Conservation (phyloP, 2,329 filamentous ascomycete genomes). For the Blastomyces silverae region DNA sequence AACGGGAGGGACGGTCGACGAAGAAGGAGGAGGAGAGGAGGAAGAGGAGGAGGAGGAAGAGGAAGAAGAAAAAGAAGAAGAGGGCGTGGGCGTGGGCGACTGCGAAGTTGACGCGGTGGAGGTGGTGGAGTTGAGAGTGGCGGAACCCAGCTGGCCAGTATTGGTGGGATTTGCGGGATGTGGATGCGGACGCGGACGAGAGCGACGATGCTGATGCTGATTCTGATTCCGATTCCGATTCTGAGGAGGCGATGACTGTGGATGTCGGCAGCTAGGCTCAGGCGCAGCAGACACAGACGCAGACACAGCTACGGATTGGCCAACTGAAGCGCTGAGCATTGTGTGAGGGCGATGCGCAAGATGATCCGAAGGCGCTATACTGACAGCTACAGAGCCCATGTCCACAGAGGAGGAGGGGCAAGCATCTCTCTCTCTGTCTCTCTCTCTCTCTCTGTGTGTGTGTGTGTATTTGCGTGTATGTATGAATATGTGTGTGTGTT, state of each 20-base stretch:
- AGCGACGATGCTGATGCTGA: slow-evolving; percentile 31
- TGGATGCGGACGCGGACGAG: not conserved
- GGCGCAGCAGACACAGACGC: not conserved
- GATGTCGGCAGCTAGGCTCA: not conserved
- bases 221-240: not conserved
- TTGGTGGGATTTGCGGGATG: not conserved
- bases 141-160: slow-evolving; percentile 9
- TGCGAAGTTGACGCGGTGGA: slow-evolving; percentile 13
- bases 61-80: not conserved
- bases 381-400: slow-evolving; percentile 56
- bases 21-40: not conserved
- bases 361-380: slow-evolving; percentile 60
- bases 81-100: not conserved
- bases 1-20: not conserved
- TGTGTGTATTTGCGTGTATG: not conserved
- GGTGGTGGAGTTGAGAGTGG: slow-evolving; percentile 30
- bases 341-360: slow-evolving; percentile 60
- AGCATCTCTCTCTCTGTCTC: not conserved
- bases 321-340: slow-evolving; percentile 48
- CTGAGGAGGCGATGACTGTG: not conserved
- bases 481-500: not conserved
- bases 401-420: slow-evolving; percentile 29
- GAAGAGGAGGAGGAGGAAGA: not conserved
- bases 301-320: slow-evolving; percentile 3
- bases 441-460: not conserved